Conservation (phyloP, 495 filamentous ascomycete species). For the Penicillium robsamsonii region DNA sequence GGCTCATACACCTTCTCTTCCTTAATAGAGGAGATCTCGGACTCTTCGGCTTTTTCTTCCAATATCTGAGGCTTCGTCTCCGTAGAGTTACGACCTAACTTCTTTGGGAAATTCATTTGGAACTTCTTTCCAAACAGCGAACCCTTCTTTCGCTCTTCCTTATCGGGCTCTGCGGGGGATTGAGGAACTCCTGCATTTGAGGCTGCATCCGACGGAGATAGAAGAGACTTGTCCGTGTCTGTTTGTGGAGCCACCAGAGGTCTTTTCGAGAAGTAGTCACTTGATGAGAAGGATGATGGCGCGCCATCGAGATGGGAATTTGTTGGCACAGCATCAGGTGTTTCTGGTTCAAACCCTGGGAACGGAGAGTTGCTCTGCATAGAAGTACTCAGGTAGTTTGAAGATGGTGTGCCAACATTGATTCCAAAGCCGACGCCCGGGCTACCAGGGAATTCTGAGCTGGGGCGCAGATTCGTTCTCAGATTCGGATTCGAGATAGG, state of each 20-base stretch:
- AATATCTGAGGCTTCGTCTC: conserved; percentile 70
- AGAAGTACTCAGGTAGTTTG: conserved; percentile 28
- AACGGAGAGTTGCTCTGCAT: conserved; percentile 29
- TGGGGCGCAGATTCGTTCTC: conserved; percentile 60
- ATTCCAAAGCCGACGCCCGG: conserved; percentile 61
- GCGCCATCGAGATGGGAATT: conserved; percentile 44
- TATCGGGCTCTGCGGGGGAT: conserved; percentile 65
- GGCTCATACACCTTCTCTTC: conserved; percentile 80
- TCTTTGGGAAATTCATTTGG: conserved; percentile 83
- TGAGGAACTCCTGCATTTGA: conserved; percentile 48
- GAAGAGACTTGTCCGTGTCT: conserved; percentile 36
- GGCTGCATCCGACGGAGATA: conserved; percentile 49
- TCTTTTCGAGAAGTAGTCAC: conserved; percentile 66
- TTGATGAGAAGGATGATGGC: conserved; percentile 43
- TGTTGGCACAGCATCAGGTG: conserved; percentile 16
- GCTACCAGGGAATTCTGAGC: conserved; percentile 55
- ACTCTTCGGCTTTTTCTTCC: conserved; percentile 84
- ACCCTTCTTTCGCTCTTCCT: conserved; percentile 64
- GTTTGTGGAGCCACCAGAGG: conserved; percentile 20
- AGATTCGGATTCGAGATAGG: conserved; percentile 47
- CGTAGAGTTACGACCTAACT: conserved; percentile 70
- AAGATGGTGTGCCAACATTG: conserved; percentile 26
- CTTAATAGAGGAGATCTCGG: conserved; percentile 59
- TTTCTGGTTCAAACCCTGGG: conserved; percentile 25
- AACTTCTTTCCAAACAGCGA: conserved; percentile 85